Conservation (phyloP, 2,329 filamentous ascomycete species). For the Xylaria multiplex region DNA sequence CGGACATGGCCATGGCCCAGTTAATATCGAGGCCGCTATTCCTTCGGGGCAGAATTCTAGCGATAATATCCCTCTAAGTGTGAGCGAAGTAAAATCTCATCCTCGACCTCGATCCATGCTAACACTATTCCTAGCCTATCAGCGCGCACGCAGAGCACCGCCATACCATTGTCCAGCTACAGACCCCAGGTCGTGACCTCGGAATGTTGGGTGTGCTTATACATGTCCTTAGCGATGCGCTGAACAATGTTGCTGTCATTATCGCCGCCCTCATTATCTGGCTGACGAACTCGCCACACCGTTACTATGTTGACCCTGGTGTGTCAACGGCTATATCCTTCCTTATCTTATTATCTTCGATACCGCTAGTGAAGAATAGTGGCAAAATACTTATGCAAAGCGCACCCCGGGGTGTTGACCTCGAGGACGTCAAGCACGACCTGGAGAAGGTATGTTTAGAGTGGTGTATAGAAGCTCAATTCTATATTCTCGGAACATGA, state of each 20-base stretch:
- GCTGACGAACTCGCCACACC: slow-evolving; percentile 64
- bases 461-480: background rate
- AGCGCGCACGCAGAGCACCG: slow-evolving; percentile 61
- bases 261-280: slow-evolving; percentile 75
- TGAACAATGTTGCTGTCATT: slow-evolving; percentile 82
- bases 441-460: slow-evolving; percentile 65
- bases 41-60: slow-evolving; percentile 38
- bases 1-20: slow-evolving; percentile 47
- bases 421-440: slow-evolving; percentile 73
- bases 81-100: slow-evolving; percentile 30
- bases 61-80: slow-evolving; percentile 43
- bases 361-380: slow-evolving; percentile 69
- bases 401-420: slow-evolving; percentile 67
- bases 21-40: slow-evolving; percentile 44
- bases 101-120: slow-evolving; percentile 4
- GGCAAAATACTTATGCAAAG: slow-evolving; percentile 75
- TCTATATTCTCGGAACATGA: background rate
- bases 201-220: slow-evolving; percentile 76
- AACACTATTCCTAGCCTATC: slow-evolving; percentile 41
- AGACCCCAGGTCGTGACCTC: slow-evolving; percentile 64
- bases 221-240: slow-evolving; percentile 76
- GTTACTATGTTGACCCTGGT: slow-evolving; percentile 78
- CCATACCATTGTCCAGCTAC: slow-evolving; percentile 52
- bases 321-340: slow-evolving; percentile 75
- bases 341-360: slow-evolving; percentile 74